Evolutionary conservation across 2,329 filamentous ascomycete genomes (phyloP).

Genomic region (Trichophyton equinum): DNA sequence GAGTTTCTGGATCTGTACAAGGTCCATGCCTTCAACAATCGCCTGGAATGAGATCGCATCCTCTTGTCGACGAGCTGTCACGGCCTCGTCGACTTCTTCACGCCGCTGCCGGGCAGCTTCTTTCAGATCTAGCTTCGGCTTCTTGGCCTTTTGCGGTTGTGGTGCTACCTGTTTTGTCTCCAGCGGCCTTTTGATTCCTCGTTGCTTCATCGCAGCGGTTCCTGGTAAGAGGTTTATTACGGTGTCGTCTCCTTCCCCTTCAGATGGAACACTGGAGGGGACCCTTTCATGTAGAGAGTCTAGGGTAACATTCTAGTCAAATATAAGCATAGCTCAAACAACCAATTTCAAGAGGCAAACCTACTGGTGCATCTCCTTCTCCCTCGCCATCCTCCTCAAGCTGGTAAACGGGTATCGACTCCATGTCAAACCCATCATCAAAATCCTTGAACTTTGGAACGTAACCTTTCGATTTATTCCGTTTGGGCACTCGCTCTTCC

Average conservation of each 20-base stretch:
- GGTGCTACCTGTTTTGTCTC: slow-evolving; percentile 16
- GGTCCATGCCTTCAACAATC: slow-evolving; percentile 52
- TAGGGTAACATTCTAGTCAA: neutral
- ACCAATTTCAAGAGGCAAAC: neutral
- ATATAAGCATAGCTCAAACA: slow-evolving; percentile 3
- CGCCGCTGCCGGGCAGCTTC: slow-evolving; percentile 46
- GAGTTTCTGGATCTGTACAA: slow-evolving; percentile 59
- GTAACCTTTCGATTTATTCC: slow-evolving; percentile 20
- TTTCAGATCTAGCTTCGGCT: slow-evolving; percentile 55
- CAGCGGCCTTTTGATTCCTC: slow-evolving; percentile 46
- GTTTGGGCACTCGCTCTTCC: slow-evolving; percentile 14
- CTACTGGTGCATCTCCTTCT: slow-evolving; percentile 13
- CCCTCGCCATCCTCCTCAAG: slow-evolving; percentile 16
- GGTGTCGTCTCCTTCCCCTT: slow-evolving; percentile 39
- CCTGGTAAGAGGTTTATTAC: slow-evolving; percentile 65
- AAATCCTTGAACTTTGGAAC: slow-evolving; percentile 59
- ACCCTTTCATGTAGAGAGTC: slow-evolving; percentile 16
- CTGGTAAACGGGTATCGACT: slow-evolving; percentile 27
- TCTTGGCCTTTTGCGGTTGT: slow-evolving; percentile 29
- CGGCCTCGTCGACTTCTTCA: slow-evolving; percentile 41
- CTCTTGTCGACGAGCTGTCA: slow-evolving; percentile 46
- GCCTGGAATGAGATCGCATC: slow-evolving; percentile 52
- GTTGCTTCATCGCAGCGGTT: slow-evolving; percentile 65
- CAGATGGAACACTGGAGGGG: slow-evolving; percentile 16
- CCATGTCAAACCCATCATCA: slow-evolving; percentile 45